phyloP scores from a whole-genome alignment of 176 grass and related monocot genomes.

The Paspalum vaginatum region DNA sequence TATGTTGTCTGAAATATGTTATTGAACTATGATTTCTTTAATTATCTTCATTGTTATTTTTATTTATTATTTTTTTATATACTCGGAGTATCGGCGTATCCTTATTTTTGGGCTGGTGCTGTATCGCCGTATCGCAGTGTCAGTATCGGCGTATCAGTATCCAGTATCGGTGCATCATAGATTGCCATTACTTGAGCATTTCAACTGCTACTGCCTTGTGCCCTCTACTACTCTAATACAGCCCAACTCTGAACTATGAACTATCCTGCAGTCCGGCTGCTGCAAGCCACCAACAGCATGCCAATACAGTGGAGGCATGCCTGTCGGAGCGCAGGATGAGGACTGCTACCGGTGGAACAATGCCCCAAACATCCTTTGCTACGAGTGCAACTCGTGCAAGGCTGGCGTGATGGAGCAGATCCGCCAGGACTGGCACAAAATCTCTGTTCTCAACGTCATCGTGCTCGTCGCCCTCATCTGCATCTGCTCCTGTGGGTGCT shows the following conservation, averaged over 20 bases:
- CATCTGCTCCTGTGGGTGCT: conserved; percentile 74
- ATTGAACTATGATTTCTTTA: too few species aligned
- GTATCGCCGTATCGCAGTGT: too few species aligned
- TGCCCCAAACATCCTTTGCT: conserved; percentile 73
- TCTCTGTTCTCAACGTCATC: conserved; percentile 71
- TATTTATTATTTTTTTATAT: too few species aligned
- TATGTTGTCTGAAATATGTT: too few species aligned
- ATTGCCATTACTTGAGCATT: background rate
- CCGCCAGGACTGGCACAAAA: conserved; percentile 86
- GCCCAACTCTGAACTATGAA: background rate
- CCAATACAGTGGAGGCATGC: conserved; percentile 65
- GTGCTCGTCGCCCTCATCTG: conserved; percentile 71
- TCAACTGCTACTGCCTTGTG: conserved; percentile 2
- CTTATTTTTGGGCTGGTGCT: too few species aligned
- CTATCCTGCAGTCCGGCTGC: conserved; percentile 76
- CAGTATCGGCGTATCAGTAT: too few species aligned
- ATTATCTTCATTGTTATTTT: too few species aligned
- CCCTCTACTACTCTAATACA: background rate
- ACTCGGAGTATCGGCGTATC: too few species aligned
- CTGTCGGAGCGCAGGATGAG: conserved; percentile 64
- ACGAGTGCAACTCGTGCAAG: conserved; percentile 88
- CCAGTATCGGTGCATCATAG: too few species aligned
- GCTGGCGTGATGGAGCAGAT: conserved; percentile 93
- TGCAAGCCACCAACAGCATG: conserved; percentile 97
- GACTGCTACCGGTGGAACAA: conserved; percentile 98